A percentile compares a stretch with the other conserved stretches of the same genome.
These are phyloP conservation scores for Blumeriella jaapii DNA, from an alignment of 2,329 filamentous ascomycete genomes.

Conservation along the genomic window DNA sequence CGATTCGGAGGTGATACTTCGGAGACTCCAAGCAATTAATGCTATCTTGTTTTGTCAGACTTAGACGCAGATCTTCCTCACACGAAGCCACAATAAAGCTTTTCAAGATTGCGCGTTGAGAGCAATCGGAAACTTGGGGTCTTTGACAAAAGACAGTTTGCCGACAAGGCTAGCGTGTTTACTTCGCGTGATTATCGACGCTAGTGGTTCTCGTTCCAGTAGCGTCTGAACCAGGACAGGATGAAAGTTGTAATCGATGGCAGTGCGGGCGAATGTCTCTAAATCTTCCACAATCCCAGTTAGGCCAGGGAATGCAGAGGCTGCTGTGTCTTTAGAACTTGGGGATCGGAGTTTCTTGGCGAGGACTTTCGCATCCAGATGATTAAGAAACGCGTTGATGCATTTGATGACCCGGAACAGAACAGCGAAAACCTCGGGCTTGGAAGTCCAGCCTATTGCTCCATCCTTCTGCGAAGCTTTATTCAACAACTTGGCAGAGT, in stretches of 20 bases:
- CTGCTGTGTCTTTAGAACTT: no score
- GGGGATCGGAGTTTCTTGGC: no score
- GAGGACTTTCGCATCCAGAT: background rate
- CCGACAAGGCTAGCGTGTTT: background rate
- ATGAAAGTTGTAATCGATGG: background rate
- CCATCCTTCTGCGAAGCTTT: slow-evolving; percentile 40
- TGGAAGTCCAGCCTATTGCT: slow-evolving; percentile 61
- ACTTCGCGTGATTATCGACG: background rate
- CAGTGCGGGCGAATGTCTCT: background rate
- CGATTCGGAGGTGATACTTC: no score
- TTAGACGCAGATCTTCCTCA: no score
- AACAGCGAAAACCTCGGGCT: slow-evolving; percentile 54
- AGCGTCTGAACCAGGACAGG: background rate
- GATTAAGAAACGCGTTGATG: slow-evolving; percentile 11
- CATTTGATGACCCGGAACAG: slow-evolving; percentile 35
- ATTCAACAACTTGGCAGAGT: slow-evolving; percentile 10
- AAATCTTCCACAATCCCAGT: background rate
- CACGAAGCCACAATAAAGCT: background rate
- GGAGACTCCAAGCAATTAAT: no score
- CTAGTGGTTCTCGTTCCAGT: background rate
- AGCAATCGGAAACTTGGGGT: background rate
- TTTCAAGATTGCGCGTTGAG: background rate
- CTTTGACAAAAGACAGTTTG: background rate
- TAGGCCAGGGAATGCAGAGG: no score
- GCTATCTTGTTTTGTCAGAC: no score